A percentile compares a stretch with the other conserved stretches of the same genome.
Evolutionary conservation across 441 rosid genomes (phyloP).

Genomic region (Corymbia calophylla): DNA sequence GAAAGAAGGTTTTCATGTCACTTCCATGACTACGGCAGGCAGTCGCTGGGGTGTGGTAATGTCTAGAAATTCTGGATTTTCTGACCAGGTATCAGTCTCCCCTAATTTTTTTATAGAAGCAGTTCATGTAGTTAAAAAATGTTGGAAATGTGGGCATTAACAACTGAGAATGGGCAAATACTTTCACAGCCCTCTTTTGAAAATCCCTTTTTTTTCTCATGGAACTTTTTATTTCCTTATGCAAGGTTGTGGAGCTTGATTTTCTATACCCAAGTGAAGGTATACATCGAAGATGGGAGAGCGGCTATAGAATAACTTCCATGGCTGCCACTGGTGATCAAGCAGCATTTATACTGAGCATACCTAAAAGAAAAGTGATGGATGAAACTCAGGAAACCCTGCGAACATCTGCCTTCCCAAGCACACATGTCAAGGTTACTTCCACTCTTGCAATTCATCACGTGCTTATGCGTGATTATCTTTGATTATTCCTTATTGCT

Average conservation of each 20-base stretch:
- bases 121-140: not conserved
- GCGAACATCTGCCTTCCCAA: conserved; percentile 11
- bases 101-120: not conserved
- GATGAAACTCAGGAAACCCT: conserved; percentile 16
- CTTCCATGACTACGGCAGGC: conserved; percentile 51
- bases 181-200: not conserved
- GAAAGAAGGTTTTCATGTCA: conserved; percentile 55
- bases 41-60: conserved; percentile 49
- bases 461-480: not conserved
- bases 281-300: conserved; percentile 13
- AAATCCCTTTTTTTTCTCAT: not conserved
- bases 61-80: conserved; percentile 47
- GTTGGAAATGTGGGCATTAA: not conserved
- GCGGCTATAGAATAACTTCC: conserved; percentile 11
- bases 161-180: not conserved
- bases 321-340: conserved; percentile 14
- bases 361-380: conserved; percentile 12
- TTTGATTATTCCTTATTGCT: not conserved
- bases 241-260: not conserved
- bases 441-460: not conserved
- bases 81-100: conserved; percentile 27
- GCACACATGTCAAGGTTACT: conserved; percentile 12
- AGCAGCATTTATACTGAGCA: conserved; percentile 13
- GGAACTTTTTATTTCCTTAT: not conserved
- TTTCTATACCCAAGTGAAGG: conserved; percentile 11